Evolutionary conservation across 2,329 filamentous ascomycete genomes (phyloP).

Genomic region (Penicillium sp.): DNA sequence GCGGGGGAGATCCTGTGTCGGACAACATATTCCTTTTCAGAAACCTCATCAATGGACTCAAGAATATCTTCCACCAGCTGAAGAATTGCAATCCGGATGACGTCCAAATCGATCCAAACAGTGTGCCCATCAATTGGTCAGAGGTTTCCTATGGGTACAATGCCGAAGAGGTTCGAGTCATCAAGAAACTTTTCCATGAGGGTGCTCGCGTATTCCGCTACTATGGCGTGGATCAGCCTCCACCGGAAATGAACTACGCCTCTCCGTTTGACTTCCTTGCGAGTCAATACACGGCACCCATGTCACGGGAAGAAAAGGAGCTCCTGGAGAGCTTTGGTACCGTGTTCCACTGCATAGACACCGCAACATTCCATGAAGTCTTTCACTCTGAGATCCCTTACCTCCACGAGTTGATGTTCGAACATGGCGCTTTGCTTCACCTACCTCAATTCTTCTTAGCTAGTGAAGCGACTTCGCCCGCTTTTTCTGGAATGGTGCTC

Average conservation of each 20-base stretch:
- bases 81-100: conserved; percentile 74
- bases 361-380: conserved; percentile 96
- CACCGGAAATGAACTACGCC: conserved; percentile 64
- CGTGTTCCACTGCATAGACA: conserved; percentile 97
- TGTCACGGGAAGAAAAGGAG: conserved; percentile 94
- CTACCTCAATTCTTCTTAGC: conserved; percentile 97
- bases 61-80: conserved; percentile 93
- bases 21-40: conserved; percentile 99
- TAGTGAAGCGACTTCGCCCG: conserved; percentile 95
- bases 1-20: conserved; percentile 79
- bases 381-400: conserved; percentile 96
- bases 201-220: conserved; percentile 95
- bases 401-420: conserved; percentile 95
- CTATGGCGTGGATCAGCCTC: conserved; percentile 80
- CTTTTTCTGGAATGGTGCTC: conserved; percentile 95
- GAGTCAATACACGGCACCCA: conserved; percentile 90
- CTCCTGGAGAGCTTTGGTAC: conserved; percentile 95
- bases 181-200: conserved; percentile 95
- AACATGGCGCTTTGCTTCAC: conserved; percentile 88
- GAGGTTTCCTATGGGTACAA: conserved; percentile 96
- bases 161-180: conserved; percentile 91
- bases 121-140: conserved; percentile 82
- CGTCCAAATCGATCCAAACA: conserved; percentile 65
- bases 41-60: conserved; percentile 89
- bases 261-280: conserved; percentile 88